A percentile compares a stretch with the other conserved stretches of the same genome.
Evolutionary conservation across 2,329 filamentous ascomycete species (phyloP).

Genomic region (Penicillium palitans): DNA sequence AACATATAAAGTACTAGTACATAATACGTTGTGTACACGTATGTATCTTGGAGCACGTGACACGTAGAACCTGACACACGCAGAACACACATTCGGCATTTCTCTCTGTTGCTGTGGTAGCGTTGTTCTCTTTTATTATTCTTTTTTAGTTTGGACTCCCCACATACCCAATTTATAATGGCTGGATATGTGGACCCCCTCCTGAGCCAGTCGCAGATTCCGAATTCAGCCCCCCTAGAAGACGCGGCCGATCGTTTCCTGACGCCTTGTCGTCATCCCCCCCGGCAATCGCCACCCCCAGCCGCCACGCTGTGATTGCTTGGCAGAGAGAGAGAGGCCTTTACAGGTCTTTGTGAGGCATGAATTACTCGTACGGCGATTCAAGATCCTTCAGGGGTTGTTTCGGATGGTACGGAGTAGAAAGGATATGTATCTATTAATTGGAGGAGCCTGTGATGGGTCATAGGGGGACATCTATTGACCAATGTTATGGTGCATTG

Average conservation of each 20-base stretch:
- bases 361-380: background rate
- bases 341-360: background rate
- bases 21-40: background rate
- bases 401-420: background rate
- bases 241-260: constrained; percentile 19
- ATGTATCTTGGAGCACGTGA: background rate
- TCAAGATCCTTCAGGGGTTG: background rate
- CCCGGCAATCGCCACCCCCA: constrained; percentile 14
- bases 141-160: background rate
- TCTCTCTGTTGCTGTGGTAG: constrained; percentile 5
- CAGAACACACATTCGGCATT: background rate
- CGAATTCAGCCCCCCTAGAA: constrained; percentile 18
- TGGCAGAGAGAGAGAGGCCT: background rate
- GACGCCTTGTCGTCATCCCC: constrained; percentile 20
- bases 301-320: constrained; percentile 8
- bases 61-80: background rate
- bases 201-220: constrained; percentile 5
- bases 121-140: background rate
- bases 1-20: too few relatives aligned
- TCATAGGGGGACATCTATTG: constrained; percentile 7
- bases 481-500: constrained; percentile 20
- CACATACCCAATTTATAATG: constrained; percentile 14
- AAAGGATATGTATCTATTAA: constrained; percentile 12
- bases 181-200: constrained; percentile 6
- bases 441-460: constrained; percentile 15